Conservation (phyloP, 2,329 filamentous ascomycete genomes). For the Meredithiella fracta region DNA sequence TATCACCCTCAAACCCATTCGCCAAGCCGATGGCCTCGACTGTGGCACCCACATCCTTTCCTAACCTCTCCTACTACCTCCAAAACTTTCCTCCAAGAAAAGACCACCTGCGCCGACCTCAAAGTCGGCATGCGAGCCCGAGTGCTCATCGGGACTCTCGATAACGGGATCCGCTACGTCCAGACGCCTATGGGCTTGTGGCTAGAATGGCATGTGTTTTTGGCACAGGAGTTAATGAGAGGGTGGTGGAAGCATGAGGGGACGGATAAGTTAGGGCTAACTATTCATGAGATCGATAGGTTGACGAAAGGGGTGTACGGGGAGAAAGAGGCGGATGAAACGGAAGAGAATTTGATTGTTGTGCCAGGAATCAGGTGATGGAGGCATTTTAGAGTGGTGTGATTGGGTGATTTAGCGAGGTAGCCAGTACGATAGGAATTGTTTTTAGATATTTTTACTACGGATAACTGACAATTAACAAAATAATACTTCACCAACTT, state of each 20-base stretch:
- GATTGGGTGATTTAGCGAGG: not conserved
- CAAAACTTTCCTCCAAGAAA: constrained; percentile 50
- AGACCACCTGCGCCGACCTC: constrained; percentile 33
- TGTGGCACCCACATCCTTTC: constrained; percentile 17
- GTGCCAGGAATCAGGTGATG: not conserved
- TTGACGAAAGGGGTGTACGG: not conserved
- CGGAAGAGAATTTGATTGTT: not conserved
- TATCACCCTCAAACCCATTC: constrained; percentile 19
- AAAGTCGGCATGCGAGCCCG: constrained; percentile 49
- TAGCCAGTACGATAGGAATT: not conserved
- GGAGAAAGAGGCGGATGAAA: not conserved
- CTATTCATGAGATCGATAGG: not conserved
- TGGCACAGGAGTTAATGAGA: constrained; percentile 53
- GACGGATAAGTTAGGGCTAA: not conserved
- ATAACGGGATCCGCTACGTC: constrained; percentile 49
- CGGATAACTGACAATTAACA: too few relatives aligned
- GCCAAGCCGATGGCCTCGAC: constrained; percentile 33
- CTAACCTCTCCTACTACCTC: not conserved
- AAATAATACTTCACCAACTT: too few relatives aligned
- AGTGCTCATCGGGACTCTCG: constrained; percentile 37
- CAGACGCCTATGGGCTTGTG: constrained; percentile 38
- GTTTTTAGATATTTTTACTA: too few relatives aligned
- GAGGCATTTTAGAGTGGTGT: not conserved
- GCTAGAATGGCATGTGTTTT: constrained; percentile 45
- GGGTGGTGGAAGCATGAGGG: not conserved